These are phyloP conservation scores for Purpureocillium takamizusanense DNA, from an alignment of 2,329 filamentous ascomycete species.

Conservation along the genomic window DNA sequence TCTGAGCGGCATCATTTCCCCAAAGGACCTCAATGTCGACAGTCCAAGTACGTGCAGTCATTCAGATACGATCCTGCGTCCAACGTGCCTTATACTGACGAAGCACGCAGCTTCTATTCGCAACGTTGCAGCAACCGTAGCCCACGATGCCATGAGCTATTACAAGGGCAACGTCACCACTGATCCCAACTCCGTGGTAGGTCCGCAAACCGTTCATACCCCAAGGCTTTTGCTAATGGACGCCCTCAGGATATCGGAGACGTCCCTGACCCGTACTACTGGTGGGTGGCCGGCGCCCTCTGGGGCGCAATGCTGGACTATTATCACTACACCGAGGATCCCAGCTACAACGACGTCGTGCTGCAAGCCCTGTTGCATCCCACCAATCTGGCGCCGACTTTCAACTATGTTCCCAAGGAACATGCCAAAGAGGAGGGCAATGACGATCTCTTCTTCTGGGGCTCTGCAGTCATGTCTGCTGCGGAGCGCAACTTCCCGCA, in stretches of 20 bases:
- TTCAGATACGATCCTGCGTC: no score
- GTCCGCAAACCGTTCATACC: conserved; percentile 2
- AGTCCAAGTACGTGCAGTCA: conserved; percentile 25
- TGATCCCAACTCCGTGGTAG: conserved; percentile 33
- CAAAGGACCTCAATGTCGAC: conserved; percentile 29
- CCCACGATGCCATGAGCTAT: conserved; percentile 52
- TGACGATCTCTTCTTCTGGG: conserved; percentile 70
- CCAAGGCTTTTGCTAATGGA: conserved; percentile 3
- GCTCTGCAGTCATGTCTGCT: conserved; percentile 56
- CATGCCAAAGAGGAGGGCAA: conserved; percentile 58
- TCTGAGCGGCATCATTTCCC: conserved; percentile 17
- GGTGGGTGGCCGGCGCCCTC: conserved; percentile 57
- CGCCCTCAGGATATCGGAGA: conserved; percentile 44
- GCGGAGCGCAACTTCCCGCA: conserved; percentile 61
- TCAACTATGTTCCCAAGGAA: conserved; percentile 50
- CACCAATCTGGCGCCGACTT: conserved; percentile 43
- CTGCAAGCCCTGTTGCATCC: conserved; percentile 49
- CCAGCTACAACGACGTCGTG: conserved; percentile 50
- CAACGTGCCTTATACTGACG: no score
- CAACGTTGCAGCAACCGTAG: conserved; percentile 50
- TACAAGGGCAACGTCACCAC: conserved; percentile 51
- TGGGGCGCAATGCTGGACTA: conserved; percentile 65
- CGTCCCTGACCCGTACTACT: conserved; percentile 59
- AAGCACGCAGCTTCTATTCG: conserved; percentile 46
- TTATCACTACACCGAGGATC: conserved; percentile 56